phyloP scores from a whole-genome alignment of 2,329 filamentous ascomycete species.

The Sclerotinia nivalis region DNA sequence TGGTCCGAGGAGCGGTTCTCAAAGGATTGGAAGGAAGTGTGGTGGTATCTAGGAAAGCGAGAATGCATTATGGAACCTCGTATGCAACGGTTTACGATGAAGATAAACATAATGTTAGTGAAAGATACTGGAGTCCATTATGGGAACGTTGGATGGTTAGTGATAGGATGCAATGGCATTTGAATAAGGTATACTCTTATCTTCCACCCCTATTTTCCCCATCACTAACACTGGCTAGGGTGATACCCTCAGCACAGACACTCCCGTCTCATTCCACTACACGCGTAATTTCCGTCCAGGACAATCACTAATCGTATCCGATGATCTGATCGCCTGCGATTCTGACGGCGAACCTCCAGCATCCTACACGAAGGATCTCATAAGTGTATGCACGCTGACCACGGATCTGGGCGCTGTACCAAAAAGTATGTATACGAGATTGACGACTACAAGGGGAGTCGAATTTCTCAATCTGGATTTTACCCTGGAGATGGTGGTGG shows the following conservation, averaged over 20 bases:
- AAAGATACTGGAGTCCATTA: conserved; percentile 76
- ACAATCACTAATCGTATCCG: conserved; percentile 74
- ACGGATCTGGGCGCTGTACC: conserved; percentile 78
- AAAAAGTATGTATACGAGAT: conserved; percentile 67
- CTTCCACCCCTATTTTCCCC: no score
- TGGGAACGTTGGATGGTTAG: conserved; percentile 85
- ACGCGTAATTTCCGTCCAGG: conserved; percentile 79
- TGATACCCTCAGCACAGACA: conserved; percentile 70
- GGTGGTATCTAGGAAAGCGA: conserved; percentile 71
- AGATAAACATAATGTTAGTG: conserved; percentile 68
- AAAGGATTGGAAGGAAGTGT: conserved; percentile 76
- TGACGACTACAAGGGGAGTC: conserved; percentile 76
- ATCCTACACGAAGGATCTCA: conserved; percentile 61
- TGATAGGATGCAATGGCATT: conserved; percentile 84
- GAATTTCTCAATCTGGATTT: conserved; percentile 84
- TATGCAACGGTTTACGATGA: conserved; percentile 82
- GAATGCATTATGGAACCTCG: conserved; percentile 73
- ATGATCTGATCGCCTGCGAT: conserved; percentile 77
- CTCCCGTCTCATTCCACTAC: conserved; percentile 80
- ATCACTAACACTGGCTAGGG: conserved; percentile 50
- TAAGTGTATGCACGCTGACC: conserved; percentile 77
- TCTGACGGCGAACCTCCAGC: conserved; percentile 59
- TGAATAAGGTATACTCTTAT: conserved; percentile 58
- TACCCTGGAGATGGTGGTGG: conserved; percentile 79
- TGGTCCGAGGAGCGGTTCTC: conserved; percentile 74